These are phyloP conservation scores for Dactylorhiza incarnata DNA, from an alignment of 106 monocot genomes.

Conservation along the genomic window DNA sequence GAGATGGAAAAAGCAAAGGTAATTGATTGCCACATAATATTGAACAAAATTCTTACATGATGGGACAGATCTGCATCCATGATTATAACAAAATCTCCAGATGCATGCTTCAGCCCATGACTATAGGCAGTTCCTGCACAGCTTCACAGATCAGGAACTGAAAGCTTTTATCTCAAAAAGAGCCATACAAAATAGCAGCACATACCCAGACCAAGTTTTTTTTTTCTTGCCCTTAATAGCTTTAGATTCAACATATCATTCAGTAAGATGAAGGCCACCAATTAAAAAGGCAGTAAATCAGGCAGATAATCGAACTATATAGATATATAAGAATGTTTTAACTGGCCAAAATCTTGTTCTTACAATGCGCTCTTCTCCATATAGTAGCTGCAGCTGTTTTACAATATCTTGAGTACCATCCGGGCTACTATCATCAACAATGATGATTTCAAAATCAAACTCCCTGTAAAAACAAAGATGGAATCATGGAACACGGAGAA, in stretches of 20 bases:
- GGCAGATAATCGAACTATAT: conserved; percentile 4
- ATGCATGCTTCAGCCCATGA: conserved; percentile 91
- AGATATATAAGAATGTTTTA: not conserved
- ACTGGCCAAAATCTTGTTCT: conserved; percentile 7
- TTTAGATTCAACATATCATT: conserved; percentile 21
- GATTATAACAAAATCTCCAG: conserved; percentile 87
- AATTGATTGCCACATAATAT: not conserved
- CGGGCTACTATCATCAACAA: conserved; percentile 99
- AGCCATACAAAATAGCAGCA: conserved; percentile 4
- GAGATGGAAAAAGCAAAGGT: not conserved
- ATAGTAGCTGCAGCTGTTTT: conserved; percentile 81
- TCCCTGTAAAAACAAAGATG: conserved; percentile 32
- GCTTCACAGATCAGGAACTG: not conserved
- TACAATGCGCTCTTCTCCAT: conserved; percentile 91
- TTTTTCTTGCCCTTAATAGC: conserved; percentile 80
- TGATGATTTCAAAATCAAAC: conserved; percentile 85
- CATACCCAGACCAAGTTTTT: conserved; percentile 91
- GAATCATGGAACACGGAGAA: not conserved
- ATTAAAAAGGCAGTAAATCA: conserved; percentile 3
- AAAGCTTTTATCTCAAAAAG: not conserved
- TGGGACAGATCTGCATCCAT: conserved; percentile 99
- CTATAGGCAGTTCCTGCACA: conserved; percentile 88
- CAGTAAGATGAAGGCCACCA: conserved; percentile 1
- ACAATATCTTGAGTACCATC: conserved; percentile 99
- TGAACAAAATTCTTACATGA: conserved; percentile 50